These are phyloP conservation scores for Tilletia walkeri DNA, from an alignment of 1,284 basidiomycete species.

Conservation along the genomic window DNA sequence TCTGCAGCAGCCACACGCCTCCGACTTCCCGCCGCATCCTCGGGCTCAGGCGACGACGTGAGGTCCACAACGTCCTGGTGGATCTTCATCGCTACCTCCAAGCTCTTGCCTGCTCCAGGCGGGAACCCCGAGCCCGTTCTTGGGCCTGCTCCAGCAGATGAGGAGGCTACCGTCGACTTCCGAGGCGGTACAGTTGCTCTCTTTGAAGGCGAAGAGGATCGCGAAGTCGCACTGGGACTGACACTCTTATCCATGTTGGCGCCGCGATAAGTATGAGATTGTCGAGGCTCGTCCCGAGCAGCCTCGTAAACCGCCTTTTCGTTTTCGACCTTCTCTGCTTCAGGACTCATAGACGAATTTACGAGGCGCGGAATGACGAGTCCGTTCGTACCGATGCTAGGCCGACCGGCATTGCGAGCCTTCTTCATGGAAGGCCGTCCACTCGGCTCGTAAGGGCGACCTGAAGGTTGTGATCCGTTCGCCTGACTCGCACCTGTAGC, in stretches of 20 bases:
- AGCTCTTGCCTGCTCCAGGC: conserved; percentile 5
- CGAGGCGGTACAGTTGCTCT: too few relatives aligned
- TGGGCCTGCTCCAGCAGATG: too few relatives aligned
- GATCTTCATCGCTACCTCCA: background rate
- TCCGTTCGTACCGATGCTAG: background rate
- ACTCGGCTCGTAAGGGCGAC: too few relatives aligned
- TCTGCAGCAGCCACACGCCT: background rate
- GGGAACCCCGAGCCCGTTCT: background rate
- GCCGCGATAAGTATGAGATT: background rate
- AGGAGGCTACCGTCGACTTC: too few relatives aligned
- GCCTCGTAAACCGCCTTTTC: background rate
- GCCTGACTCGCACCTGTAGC: too few relatives aligned
- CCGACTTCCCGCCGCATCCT: background rate
- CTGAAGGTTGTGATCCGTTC: too few relatives aligned
- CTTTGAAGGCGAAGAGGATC: too few relatives aligned
- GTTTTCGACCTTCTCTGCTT: background rate
- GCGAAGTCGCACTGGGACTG: too few relatives aligned
- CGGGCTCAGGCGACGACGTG: conserved; percentile 13
- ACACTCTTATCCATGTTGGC: too few relatives aligned
- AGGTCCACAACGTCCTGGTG: conserved; percentile 6
- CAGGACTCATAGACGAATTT: background rate
- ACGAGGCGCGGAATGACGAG: background rate
- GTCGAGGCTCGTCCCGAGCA: background rate
- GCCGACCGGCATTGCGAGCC: background rate
- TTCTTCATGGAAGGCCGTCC: background rate